Evolutionary conservation across 2,329 filamentous ascomycete genomes (phyloP).

Genomic region (Nannizziopsis barbatae): DNA sequence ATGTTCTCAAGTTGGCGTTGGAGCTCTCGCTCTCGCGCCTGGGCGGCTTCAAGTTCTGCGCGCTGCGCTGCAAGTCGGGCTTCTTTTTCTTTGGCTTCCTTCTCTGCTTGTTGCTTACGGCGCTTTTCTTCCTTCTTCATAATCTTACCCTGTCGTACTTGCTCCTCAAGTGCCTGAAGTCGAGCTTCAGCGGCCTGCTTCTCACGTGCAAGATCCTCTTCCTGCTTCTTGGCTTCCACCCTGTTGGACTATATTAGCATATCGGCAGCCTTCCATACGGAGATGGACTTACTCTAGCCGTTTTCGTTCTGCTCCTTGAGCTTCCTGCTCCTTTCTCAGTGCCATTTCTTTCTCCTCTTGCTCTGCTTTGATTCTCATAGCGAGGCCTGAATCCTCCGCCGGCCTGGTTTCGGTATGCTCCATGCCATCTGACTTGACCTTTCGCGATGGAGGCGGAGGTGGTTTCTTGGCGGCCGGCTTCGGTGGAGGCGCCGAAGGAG

Average conservation of each 20-base stretch:
- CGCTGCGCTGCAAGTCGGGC: constrained; percentile 69
- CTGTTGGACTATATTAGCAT: constrained; percentile 36
- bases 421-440: constrained; percentile 47
- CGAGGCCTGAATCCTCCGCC: constrained; percentile 42
- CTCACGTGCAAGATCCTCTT: constrained; percentile 69
- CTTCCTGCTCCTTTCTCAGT: constrained; percentile 58
- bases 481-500: constrained; percentile 44
- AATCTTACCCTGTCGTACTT: constrained; percentile 83
- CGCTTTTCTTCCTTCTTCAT: constrained; percentile 96
- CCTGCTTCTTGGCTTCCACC: constrained; percentile 60
- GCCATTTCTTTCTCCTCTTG: constrained; percentile 46
- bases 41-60: constrained; percentile 83
- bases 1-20: constrained; percentile 74
- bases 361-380: constrained; percentile 54
- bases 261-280: constrained; percentile 23
- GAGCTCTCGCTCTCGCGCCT: constrained; percentile 79
- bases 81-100: constrained; percentile 81
- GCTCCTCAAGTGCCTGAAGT: constrained; percentile 80
- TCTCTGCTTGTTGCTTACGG: constrained; percentile 74
- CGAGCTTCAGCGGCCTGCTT: constrained; percentile 71
- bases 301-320: constrained; percentile 60
- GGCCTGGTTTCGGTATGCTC: constrained; percentile 48
- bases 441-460: constrained; percentile 60
- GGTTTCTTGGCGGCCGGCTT: constrained; percentile 51
- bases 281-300: constrained; percentile 62